Conservation (phyloP, 352 stramenopile species). For the Globisporangium spinosum region DNA sequence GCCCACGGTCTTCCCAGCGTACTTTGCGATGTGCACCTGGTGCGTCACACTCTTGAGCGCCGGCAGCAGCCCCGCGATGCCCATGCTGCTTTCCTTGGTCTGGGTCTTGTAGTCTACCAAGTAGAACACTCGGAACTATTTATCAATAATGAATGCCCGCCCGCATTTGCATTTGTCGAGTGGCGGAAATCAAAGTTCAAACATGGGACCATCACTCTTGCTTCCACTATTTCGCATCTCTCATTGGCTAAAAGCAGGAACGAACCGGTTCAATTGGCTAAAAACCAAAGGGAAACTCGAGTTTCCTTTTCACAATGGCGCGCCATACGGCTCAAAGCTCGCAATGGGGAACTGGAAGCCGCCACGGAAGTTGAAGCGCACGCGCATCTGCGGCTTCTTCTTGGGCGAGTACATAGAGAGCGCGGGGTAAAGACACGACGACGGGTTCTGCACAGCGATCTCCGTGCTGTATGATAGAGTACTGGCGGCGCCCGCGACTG, state of each 20-base stretch:
- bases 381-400: conserved; percentile 63
- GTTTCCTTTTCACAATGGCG: conserved; percentile 29
- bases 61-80: conserved; percentile 56
- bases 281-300: background rate
- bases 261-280: conserved; percentile 10
- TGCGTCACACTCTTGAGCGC: conserved; percentile 72
- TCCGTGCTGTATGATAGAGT: conserved; percentile 16
- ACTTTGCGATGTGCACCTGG: conserved; percentile 75
- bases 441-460: conserved; percentile 51
- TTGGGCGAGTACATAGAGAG: conserved; percentile 78
- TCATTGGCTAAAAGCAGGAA: conserved; percentile 13
- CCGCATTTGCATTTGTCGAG: background rate
- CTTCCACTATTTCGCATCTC: background rate
- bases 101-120: background rate
- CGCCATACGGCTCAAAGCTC: conserved; percentile 70
- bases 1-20: conserved; percentile 62
- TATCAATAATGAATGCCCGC: too few relatives aligned
- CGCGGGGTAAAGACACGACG: conserved; percentile 58
- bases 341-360: conserved; percentile 63
- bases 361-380: conserved; percentile 77
- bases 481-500: background rate
- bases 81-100: conserved; percentile 36
- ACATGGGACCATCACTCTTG: conserved; percentile 16
- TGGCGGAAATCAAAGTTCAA: conserved; percentile 9
- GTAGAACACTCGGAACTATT: too few relatives aligned